A percentile compares a stretch with the other conserved stretches of the same genome.
These are phyloP conservation scores for Leishmania turanica DNA, from an alignment of 208 protist genomes.

Conservation along the genomic window DNA sequence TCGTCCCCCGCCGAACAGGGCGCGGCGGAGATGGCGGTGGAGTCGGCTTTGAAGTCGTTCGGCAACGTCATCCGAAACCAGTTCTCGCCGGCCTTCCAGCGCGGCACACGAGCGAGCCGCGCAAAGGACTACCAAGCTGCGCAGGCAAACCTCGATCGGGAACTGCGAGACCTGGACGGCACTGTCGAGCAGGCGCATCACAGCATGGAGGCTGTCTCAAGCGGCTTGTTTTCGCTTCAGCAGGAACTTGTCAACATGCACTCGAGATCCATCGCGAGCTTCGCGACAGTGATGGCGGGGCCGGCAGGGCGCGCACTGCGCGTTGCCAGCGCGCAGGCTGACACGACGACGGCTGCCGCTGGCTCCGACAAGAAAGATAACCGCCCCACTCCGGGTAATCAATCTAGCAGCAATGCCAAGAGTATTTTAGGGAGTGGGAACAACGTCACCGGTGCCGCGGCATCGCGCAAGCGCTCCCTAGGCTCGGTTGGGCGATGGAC, in stretches of 20 bases:
- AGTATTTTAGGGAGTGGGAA: neutral
- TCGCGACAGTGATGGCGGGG: conserved; percentile 8
- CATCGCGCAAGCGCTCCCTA: neutral
- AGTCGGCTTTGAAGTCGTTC: conserved; percentile 49
- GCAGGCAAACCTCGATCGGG: conserved; percentile 31
- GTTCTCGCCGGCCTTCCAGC: conserved; percentile 87
- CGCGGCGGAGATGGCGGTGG: conserved; percentile 57
- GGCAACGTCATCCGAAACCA: conserved; percentile 84
- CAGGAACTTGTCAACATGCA: conserved; percentile 22
- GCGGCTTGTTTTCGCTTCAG: conserved; percentile 23
- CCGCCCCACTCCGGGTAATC: neutral
- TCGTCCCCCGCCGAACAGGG: conserved; percentile 62
- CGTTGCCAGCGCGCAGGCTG: neutral
- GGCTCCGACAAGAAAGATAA: neutral
- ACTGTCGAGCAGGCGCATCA: conserved; percentile 15
- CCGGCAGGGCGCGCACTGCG: conserved; percentile 18
- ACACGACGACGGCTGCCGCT: neutral
- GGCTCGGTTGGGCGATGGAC: neutral
- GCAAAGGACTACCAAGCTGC: conserved; percentile 54
- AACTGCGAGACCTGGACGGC: conserved; percentile 34
- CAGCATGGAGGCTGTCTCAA: conserved; percentile 12
- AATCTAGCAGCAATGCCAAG: neutral
- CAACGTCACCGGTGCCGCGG: neutral
- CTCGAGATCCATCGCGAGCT: conserved; percentile 18
- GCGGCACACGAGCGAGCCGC: conserved; percentile 47